Conservation (phyloP, 139 green algal genomes). For the Spirogloea muscicola region DNA sequence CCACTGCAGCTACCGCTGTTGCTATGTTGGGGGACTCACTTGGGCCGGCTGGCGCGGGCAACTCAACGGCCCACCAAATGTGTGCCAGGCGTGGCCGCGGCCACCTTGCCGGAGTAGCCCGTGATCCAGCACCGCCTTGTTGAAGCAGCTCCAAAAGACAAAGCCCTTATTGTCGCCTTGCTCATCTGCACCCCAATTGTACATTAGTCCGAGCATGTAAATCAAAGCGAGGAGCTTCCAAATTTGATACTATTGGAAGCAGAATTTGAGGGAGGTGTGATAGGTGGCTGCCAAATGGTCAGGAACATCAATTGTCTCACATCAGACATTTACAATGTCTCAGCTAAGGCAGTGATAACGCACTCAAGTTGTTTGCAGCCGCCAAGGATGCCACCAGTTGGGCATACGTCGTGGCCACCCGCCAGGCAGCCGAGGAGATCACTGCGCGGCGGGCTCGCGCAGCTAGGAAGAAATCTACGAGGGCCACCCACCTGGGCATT, state of each 20-base stretch:
- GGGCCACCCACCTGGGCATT: conserved; percentile 28
- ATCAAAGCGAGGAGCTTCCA: too few relatives aligned
- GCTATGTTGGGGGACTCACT: too few relatives aligned
- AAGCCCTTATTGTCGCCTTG: too few relatives aligned
- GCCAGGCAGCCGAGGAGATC: neutral
- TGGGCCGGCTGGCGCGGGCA: conserved; percentile 11
- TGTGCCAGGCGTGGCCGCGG: conserved; percentile 27
- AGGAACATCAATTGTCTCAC: too few relatives aligned
- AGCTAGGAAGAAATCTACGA: conserved; percentile 37
- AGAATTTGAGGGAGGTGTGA: too few relatives aligned
- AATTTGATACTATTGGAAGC: too few relatives aligned
- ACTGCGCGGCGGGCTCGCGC: conserved; percentile 8
- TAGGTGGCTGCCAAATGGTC: too few relatives aligned
- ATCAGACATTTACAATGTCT: too few relatives aligned
- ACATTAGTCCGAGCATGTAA: too few relatives aligned
- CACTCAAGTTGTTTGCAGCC: conserved; percentile 14
- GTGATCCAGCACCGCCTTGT: neutral
- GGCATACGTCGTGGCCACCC: conserved; percentile 24
- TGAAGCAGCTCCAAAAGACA: conserved; percentile 4
- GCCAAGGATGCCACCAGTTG: conserved; percentile 16
- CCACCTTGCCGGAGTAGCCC: conserved; percentile 9
- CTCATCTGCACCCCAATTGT: too few relatives aligned
- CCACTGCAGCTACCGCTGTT: too few relatives aligned
- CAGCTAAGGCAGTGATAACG: too few relatives aligned
- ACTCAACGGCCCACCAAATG: conserved; percentile 16